Evolutionary conservation across 257 asterid genomes (phyloP).

Genomic region (Thymus quinquecostatus): DNA sequence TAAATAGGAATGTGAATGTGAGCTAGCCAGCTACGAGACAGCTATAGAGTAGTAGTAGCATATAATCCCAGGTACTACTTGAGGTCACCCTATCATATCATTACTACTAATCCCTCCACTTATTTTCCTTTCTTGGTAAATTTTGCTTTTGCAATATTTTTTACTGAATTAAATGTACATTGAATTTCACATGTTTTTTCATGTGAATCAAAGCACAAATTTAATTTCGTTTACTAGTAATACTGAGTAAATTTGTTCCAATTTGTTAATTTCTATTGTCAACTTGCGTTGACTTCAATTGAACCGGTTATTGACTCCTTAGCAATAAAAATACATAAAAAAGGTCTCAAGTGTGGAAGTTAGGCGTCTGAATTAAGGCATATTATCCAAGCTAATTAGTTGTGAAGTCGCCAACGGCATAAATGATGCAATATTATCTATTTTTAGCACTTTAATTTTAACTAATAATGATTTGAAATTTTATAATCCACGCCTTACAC

Average conservation of each 20-base stretch:
- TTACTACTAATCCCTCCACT: background rate
- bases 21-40: slow-evolving; percentile 47
- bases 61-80: slow-evolving; percentile 29
- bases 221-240: background rate
- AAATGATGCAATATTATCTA: slow-evolving; percentile 14
- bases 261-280: background rate
- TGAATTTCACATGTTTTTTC: slow-evolving; percentile 31
- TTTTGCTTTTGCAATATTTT: slow-evolving; percentile 16
- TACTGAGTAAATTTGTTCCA: no score
- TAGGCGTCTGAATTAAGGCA: slow-evolving; percentile 22
- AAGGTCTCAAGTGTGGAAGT: background rate
- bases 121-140: slow-evolving; percentile 15
- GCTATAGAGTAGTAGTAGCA: slow-evolving; percentile 29
- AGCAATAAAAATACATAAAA: background rate
- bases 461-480: slow-evolving; percentile 1
- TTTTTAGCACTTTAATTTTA: slow-evolving; percentile 4
- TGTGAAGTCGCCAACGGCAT: slow-evolving; percentile 26
- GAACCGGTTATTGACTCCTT: background rate
- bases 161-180: slow-evolving; percentile 31
- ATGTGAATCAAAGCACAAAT: slow-evolving; percentile 21
- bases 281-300: background rate
- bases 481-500: background rate
- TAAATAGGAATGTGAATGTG: slow-evolving; percentile 11
- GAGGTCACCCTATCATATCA: slow-evolving; percentile 33
- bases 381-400: background rate